Conservation (phyloP, 208 protist genomes). For the Crithidia acanthocephali region DNA sequence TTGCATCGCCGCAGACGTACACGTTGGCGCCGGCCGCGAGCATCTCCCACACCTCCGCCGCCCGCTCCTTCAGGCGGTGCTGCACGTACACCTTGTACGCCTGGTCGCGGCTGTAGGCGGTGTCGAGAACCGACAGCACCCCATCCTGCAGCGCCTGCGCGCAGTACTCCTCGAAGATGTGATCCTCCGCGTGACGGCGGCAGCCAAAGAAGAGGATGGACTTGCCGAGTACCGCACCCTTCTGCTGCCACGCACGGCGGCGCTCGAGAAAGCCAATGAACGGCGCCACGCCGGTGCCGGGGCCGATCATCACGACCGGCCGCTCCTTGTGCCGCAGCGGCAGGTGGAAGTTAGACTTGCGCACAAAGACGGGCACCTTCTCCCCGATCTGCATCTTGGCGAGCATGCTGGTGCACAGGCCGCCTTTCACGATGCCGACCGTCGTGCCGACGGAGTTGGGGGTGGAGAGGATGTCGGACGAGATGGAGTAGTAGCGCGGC, state of each 20-base stretch:
- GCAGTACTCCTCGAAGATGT: slow-evolving; percentile 87
- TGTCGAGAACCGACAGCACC: slow-evolving; percentile 68
- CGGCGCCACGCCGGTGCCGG: slow-evolving; percentile 95
- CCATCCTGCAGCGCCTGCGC: slow-evolving; percentile 63
- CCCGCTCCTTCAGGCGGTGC: slow-evolving; percentile 74
- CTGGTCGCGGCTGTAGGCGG: slow-evolving; percentile 87
- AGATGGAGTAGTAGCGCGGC: slow-evolving; percentile 97
- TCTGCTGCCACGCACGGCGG: slow-evolving; percentile 76
- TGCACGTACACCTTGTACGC: slow-evolving; percentile 92
- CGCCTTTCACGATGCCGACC: slow-evolving; percentile 90
- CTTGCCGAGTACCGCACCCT: slow-evolving; percentile 67
- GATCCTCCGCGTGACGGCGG: slow-evolving; percentile 71
- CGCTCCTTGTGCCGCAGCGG: slow-evolving; percentile 78
- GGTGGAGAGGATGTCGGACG: slow-evolving; percentile 86
- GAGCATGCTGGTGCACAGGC: slow-evolving; percentile 93
- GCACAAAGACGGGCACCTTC: slow-evolving; percentile 90
- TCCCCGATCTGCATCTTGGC: slow-evolving; percentile 52
- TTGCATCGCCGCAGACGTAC: slow-evolving; percentile 93
- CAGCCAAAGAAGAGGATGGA: slow-evolving; percentile 93
- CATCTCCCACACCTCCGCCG: slow-evolving; percentile 75
- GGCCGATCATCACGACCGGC: slow-evolving; percentile 95
- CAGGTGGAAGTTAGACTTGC: slow-evolving; percentile 93
- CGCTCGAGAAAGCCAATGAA: slow-evolving; percentile 96
- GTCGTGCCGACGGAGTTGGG: slow-evolving; percentile 81
- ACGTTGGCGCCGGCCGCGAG: slow-evolving; percentile 75